Evolutionary conservation across 2,329 filamentous ascomycete genomes (phyloP), one percentile per base, ranked within the genome.

Genomic region (Metarhizium humberi): DNA sequence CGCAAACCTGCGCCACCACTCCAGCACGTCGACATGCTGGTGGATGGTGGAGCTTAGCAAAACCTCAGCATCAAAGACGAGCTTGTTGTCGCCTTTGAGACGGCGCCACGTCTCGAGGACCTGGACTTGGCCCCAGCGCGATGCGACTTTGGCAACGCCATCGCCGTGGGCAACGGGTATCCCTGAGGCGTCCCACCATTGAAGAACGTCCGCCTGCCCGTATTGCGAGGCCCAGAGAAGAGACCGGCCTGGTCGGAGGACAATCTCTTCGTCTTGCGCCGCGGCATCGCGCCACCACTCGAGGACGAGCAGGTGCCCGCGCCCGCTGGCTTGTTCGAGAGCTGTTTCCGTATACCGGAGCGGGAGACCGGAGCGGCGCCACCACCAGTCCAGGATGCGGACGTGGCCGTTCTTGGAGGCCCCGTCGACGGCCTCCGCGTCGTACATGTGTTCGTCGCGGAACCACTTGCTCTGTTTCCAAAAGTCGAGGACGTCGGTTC

Each of bases 341-440:
- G 92, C 90, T 5, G 85, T 80, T 67, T 96, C 90, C 11, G 88
- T 95, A 70, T 94, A 96, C 61, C 89, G 86, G 20, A 96, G 77
- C 2, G 86, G 83, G 2, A 96, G 77, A 0, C 87, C 88, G 0
- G 80, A 82, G 7, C 87, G 90, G 25, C 86, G 80, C 67, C 88
- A 87, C 92, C 92, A 97, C 88, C 90, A 95, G 64, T 96, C 88
- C 1, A 97, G 78, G 0, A 95, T 86, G 60, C 89, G 82, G 14
- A 95, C 80, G 62, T 91, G 94, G 4, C 92, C 92, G 56, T 90
- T 87, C 54, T 87, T 86, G 1, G 89, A 95, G 6, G 92, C 92
- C 34, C 88, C 88, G 66, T 97, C 91, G 30, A 97, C 79, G 11
- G 91, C 89, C 68, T 95, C 90, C 43, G 81, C 76, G 52, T 88